Base-by-base conservation (phyloP, 257 asterid genomes). In the Solanum ahanhuiri region DNA sequence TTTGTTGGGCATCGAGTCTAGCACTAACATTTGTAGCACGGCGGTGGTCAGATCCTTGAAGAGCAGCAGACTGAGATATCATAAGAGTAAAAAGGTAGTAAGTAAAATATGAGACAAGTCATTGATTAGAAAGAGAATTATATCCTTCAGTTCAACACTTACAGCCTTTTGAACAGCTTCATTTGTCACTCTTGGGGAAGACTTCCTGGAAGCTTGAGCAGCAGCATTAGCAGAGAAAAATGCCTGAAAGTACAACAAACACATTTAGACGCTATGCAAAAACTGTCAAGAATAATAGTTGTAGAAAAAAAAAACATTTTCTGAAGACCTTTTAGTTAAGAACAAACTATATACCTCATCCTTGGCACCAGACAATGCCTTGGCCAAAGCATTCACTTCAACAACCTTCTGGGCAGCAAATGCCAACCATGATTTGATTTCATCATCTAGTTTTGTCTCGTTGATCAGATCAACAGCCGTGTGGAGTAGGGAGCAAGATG, bases 81-180 rank as follows among this genome's bases (percentile, higher is more conserved):
- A 7, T 5, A 87, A 69, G 66, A 87, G 79, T 51, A 83, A 63
- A 63, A 58, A 85, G 63, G 5, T 15, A 31, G 63, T 83, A 6
- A 83, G 63, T 35, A 37, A 1, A 60, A 69, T 18, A 54, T 48
- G 60, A 54, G 1, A 48, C 70, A 83, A 90, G 91, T 86, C 39
- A 54, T 43, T 4, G 41, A 63, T 51, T 4, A 76, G 35, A 60
- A 25, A 37, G 75, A 5, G 37, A 2, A 7, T 7, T 7, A 8
- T 66, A 4, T 6, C 70, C 7, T 63, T 31, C 76, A 60, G 87
- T 34, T 58, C 81, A 87, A 86, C 89, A 92, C 99, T 91, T 91
- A 96, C 99, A 89, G 99, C 98, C 93, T 96, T 96, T 72, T 96
- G 98, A 83, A 96, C 99, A 87, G 98, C 97, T 89, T 93, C 96